Evolutionary conservation across 1,284 basidiomycete species (phyloP), one percentile per base, ranked within the genome.

Genomic region (Cryptococcus depauperatus): DNA sequence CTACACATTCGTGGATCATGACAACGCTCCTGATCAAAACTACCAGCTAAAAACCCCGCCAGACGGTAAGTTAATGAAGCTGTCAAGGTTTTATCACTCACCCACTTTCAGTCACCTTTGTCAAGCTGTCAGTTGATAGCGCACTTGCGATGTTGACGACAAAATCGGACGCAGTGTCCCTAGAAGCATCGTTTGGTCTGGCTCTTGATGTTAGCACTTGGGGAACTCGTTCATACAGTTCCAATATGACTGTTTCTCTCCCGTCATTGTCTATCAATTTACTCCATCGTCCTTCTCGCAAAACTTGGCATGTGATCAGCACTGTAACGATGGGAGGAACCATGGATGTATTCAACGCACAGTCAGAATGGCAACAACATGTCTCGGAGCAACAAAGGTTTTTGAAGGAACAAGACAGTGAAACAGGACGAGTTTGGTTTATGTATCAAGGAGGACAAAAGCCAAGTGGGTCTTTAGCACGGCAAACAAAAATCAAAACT

Each of bases 1-100:
- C 2, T 66, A 81, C 54, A 86, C 84, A 56, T 91, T 81, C 58
- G 66, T 73, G 0, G 91, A 95, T 61, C 61, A 76, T 8, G 73
- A 83, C 42, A 93, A 95, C 61, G 79, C 86, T 2, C 89, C 90
- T 14, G 81, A 87, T 0, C 64, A 74, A 2, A 80, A 83, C 32
- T 86, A 83, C 59, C 66, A 76, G 23, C 72, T 81, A 3, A 74
- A 77, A 26, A 52, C 76, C 3, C 82, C 83, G 55, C 84, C 85
- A 11, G 90, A 95, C 70, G 77, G 86, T 85, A 58, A 61, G 77
- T 68, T 30, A 21, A 18, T 3, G 21, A 3, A 19, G 6, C n/a
- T 14, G 16, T 11, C 6, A 5, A 8, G 3, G 16, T 21, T 26
- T 32, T 35, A 26, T n/a, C 23, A 29, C 50, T 48, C 10, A 48